These are phyloP conservation scores for Russula earlei DNA, from an alignment of 768 basidiomycete genomes.

Conservation along the genomic window DNA sequence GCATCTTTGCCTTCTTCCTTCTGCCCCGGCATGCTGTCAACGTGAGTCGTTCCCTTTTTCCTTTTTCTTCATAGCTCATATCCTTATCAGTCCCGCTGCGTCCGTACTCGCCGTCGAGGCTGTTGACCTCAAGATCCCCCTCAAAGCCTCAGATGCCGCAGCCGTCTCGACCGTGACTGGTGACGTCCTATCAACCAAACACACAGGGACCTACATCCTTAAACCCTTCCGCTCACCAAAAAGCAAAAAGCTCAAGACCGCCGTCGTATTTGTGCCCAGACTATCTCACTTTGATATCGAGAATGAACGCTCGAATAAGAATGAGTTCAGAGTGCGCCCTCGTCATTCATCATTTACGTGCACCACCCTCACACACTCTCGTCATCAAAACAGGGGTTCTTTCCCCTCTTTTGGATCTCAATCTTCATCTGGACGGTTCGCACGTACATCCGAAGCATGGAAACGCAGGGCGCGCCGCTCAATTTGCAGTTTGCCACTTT, in stretches of 20 bases:
- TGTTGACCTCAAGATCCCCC: background rate
- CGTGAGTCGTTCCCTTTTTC: background rate
- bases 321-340: conserved; percentile 67
- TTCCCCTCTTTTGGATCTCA: conserved; percentile 88
- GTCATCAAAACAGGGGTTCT: conserved; percentile 61
- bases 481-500: conserved; percentile 74
- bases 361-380: background rate
- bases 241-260: conserved; percentile 69
- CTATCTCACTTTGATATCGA: conserved; percentile 77
- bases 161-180: conserved; percentile 13
- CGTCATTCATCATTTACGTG: background rate
- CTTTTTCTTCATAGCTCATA: background rate
- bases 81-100: background rate
- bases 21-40: background rate
- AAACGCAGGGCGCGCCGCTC: conserved; percentile 68
- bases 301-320: conserved; percentile 62
- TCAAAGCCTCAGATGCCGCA: background rate
- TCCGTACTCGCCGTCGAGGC: background rate
- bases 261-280: conserved; percentile 81
- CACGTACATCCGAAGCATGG: conserved; percentile 68
- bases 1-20: background rate
- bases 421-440: conserved; percentile 74
- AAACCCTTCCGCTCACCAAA: conserved; percentile 65
- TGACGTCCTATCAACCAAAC: conserved; percentile 39
- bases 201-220: conserved; percentile 65